Evolutionary conservation across 768 basidiomycete species (phyloP).

Genomic region (Boletus sp.): DNA sequence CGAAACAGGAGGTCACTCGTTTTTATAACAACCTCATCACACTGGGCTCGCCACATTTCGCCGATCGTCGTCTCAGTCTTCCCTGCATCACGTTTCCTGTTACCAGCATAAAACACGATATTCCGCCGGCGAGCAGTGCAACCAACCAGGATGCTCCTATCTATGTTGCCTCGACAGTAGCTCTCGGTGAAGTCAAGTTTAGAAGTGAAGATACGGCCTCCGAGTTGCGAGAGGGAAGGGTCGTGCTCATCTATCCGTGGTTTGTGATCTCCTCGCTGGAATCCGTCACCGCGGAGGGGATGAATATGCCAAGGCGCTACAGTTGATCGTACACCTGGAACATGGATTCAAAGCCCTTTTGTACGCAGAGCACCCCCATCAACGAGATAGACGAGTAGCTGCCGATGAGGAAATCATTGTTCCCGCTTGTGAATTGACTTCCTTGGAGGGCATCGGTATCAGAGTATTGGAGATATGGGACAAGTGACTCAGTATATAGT

Average conservation of each 20-base stretch:
- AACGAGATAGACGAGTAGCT: conserved; percentile 18
- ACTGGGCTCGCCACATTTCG: not conserved
- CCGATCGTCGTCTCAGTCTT: conserved; percentile 4
- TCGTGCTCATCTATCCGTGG: conserved; percentile 11
- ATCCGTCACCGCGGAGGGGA: too few relatives aligned
- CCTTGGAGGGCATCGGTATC: not conserved
- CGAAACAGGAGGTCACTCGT: not conserved
- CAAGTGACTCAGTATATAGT: not conserved
- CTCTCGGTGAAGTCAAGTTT: conserved; percentile 1
- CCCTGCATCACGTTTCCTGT: conserved; percentile 13
- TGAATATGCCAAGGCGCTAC: not conserved
- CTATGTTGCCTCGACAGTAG: not conserved
- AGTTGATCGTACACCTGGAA: conserved; percentile 5
- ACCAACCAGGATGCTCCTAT: too few relatives aligned
- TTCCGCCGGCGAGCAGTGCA: not conserved
- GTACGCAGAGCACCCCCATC: conserved; percentile 2
- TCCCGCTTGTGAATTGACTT: not conserved
- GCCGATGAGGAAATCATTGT: not conserved
- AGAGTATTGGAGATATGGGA: conserved; percentile 4
- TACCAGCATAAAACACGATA: not conserved
- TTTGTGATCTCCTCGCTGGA: conserved; percentile 1
- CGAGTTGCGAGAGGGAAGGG: not conserved
- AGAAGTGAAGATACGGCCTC: not conserved
- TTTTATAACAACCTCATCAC: not conserved
- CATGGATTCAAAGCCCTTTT: conserved; percentile 6